Conservation (phyloP, 306 rosid species). For the Crataegus laevigata region DNA sequence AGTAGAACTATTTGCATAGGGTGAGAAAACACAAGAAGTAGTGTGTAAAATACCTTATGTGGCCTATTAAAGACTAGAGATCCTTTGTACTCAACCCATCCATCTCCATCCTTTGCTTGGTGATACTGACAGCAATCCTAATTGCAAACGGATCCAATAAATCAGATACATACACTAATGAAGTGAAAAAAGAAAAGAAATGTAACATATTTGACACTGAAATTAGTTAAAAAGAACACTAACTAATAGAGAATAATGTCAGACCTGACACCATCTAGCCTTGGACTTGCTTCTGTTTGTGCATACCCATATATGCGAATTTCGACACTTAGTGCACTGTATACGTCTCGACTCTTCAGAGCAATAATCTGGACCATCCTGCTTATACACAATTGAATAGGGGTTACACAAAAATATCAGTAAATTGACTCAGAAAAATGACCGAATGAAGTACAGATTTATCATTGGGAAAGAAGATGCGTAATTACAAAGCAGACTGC, state of each 20-base stretch:
- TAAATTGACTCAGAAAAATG: conserved; percentile 4
- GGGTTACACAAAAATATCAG: neutral
- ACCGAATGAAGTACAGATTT: neutral
- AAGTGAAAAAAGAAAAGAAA: conserved; percentile 4
- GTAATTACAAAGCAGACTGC: conserved; percentile 2
- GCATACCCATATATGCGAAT: conserved; percentile 97
- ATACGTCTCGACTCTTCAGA: conserved; percentile 92
- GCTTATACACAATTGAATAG: conserved; percentile 14
- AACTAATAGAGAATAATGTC: conserved; percentile 13
- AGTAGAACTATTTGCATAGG: neutral
- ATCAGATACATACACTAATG: conserved; percentile 4
- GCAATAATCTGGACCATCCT: conserved; percentile 64
- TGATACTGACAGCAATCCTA: conserved; percentile 99
- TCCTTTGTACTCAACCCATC: conserved; percentile 98
- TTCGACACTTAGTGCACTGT: conserved; percentile 93
- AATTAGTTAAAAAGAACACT: neutral
- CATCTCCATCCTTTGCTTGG: conserved; percentile 99
- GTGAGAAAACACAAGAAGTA: neutral
- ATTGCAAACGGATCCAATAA: conserved; percentile 21
- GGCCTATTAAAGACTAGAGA: conserved; percentile 72
- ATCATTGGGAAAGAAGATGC: neutral
- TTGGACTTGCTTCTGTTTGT: conserved; percentile 83
- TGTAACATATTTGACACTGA: neutral
- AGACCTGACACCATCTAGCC: conserved; percentile 99
- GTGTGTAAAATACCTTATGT: conserved; percentile 53